Conservation (phyloP, 148 eudicot species). For the Rhododendron kiyosumense region DNA sequence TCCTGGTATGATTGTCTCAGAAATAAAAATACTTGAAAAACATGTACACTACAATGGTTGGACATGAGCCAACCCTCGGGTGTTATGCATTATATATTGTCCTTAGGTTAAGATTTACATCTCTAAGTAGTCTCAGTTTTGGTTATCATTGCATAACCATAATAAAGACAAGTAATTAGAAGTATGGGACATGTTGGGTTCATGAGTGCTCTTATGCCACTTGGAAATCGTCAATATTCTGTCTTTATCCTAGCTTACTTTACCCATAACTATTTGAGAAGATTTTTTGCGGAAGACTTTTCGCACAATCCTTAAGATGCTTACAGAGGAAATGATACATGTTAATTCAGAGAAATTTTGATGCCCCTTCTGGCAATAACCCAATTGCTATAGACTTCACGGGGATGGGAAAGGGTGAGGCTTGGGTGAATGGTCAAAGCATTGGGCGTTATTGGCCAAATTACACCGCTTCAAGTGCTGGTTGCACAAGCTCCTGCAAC, state of each 20-base stretch:
- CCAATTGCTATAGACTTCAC: slow-evolving; percentile 80
- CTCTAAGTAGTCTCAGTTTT: not conserved
- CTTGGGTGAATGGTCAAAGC: slow-evolving; percentile 96
- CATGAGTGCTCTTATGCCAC: not conserved
- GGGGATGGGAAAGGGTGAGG: slow-evolving; percentile 92
- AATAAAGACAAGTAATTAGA: not conserved
- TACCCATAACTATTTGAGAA: not conserved
- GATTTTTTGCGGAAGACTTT: not conserved
- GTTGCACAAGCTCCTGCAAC: slow-evolving; percentile 59
- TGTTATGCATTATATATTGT: not conserved
- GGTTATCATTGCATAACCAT: not conserved
- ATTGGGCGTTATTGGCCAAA: slow-evolving; percentile 95
- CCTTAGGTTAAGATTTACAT: not conserved
- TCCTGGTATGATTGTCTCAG: not conserved
- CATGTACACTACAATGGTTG: not conserved
- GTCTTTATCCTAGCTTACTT: not conserved
- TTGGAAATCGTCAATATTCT: not conserved
- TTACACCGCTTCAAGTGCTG: slow-evolving; percentile 36
- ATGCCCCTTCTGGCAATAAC: slow-evolving; percentile 60
- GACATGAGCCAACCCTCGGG: not conserved
- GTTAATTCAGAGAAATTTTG: slow-evolving; percentile 50
- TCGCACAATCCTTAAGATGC: not conserved
- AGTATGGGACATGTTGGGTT: not conserved
- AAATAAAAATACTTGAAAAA: not conserved
- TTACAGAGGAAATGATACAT: not conserved